Percentiles rank a stretch among this genome's conserved stretches.
Evolutionary conservation across 1,284 basidiomycete species (phyloP).

Genomic region (Leucocoprinus gongylophorus): DNA sequence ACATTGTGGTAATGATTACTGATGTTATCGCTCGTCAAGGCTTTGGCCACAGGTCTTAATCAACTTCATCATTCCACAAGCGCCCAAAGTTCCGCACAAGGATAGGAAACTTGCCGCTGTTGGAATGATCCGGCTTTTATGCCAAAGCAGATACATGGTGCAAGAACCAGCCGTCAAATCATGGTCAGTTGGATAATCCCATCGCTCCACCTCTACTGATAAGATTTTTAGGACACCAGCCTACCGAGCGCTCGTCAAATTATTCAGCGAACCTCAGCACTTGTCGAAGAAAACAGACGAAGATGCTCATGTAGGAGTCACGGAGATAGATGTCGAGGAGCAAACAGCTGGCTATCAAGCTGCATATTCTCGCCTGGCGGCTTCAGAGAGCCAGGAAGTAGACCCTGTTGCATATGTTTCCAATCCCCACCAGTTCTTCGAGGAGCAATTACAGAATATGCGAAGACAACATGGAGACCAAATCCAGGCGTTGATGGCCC

Average conservation of each 20-base stretch:
- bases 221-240: slow-evolving; percentile 47
- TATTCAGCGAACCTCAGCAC: slow-evolving; percentile 72
- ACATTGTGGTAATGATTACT: slow-evolving; percentile 3
- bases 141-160: slow-evolving; percentile 64
- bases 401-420: slow-evolving; percentile 59
- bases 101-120: slow-evolving; percentile 82
- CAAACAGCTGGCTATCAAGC: slow-evolving; percentile 89
- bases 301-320: slow-evolving; percentile 59
- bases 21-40: slow-evolving; percentile 33
- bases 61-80: slow-evolving; percentile 78
- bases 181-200: slow-evolving; percentile 52
- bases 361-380: slow-evolving; percentile 85
- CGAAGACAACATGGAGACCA: slow-evolving; percentile 20
- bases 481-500: slow-evolving; percentile 19
- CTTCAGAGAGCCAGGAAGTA: slow-evolving; percentile 51
- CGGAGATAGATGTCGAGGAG: slow-evolving; percentile 85
- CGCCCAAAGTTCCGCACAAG: slow-evolving; percentile 72
- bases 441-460: slow-evolving; percentile 22
- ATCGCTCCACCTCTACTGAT: not conserved
- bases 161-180: slow-evolving; percentile 52
- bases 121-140: slow-evolving; percentile 79
- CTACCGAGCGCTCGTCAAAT: slow-evolving; percentile 70
- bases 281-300: slow-evolving; percentile 48
- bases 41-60: slow-evolving; percentile 81
- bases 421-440: slow-evolving; percentile 39